A percentile compares a stretch with the other conserved stretches of the same genome.
Evolutionary conservation across 2,329 filamentous ascomycete genomes (phyloP).

Genomic region (Didymella lethalis): DNA sequence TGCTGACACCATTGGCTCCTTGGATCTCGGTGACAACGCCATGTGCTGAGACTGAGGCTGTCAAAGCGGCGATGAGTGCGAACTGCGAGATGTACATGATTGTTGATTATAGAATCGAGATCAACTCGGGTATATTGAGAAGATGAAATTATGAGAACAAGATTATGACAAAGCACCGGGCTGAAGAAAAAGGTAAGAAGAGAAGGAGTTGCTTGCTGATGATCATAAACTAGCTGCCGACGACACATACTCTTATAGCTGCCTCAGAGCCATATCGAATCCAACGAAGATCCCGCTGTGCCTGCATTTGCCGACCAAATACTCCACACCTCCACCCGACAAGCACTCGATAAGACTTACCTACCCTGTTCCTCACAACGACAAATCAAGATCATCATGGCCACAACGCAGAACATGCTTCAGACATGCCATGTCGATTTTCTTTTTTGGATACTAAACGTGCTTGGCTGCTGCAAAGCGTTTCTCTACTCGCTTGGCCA

Average conservation of each 20-base stretch:
- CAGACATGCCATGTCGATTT: constrained; percentile 23
- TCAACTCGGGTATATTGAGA: constrained; percentile 25
- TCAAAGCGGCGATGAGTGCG: constrained; percentile 36
- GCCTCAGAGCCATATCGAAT: constrained; percentile 4
- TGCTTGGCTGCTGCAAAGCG: constrained; percentile 35
- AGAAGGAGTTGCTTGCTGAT: constrained; percentile 29
- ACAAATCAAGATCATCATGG: constrained; percentile 19
- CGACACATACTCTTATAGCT: constrained; percentile 32
- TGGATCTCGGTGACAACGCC: constrained; percentile 64
- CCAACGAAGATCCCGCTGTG: constrained; percentile 7
- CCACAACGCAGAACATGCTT: constrained; percentile 24
- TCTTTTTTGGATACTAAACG: constrained; percentile 23
- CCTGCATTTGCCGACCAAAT: constrained; percentile 10
- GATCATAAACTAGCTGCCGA: constrained; percentile 17
- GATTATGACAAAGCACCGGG: constrained; percentile 32
- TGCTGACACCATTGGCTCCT: constrained; percentile 68
- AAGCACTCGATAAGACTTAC: constrained; percentile 9
- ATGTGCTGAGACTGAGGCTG: constrained; percentile 62
- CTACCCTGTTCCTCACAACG: constrained; percentile 5
- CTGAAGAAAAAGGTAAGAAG: constrained; percentile 26
- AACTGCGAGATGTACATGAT: constrained; percentile 41
- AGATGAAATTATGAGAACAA: not conserved
- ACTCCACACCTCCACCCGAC: constrained; percentile 5
- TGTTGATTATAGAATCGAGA: constrained; percentile 25
- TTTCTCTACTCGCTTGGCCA: constrained; percentile 33